Evolutionary conservation across 805 yeast species (phyloP).

Genomic region (Candida maris): DNA sequence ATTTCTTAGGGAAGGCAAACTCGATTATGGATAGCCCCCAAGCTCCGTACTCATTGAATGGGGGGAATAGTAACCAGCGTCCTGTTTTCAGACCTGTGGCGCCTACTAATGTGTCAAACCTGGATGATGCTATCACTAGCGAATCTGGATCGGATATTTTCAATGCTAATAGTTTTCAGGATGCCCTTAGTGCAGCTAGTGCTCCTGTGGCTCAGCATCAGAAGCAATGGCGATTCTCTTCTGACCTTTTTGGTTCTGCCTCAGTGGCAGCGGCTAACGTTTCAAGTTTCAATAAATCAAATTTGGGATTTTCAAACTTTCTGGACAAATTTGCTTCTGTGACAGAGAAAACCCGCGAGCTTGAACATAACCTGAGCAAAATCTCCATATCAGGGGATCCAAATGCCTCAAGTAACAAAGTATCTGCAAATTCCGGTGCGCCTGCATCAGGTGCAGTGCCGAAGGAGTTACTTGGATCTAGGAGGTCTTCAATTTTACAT

Average conservation of each 20-base stretch:
- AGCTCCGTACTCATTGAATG: slow-evolving; percentile 9
- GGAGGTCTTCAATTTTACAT: slow-evolving; percentile 51
- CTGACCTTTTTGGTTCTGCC: slow-evolving; percentile 52
- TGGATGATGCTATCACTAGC: slow-evolving; percentile 27
- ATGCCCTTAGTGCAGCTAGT: slow-evolving; percentile 31
- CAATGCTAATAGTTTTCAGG: slow-evolving; percentile 21
- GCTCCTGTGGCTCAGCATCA: slow-evolving; percentile 31
- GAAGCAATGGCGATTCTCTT: slow-evolving; percentile 30
- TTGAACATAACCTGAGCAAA: slow-evolving; percentile 48
- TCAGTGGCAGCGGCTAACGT: slow-evolving; percentile 49
- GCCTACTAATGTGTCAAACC: slow-evolving; percentile 7
- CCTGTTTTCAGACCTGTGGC: slow-evolving; percentile 5
- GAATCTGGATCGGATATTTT: slow-evolving; percentile 32
- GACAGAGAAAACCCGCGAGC: slow-evolving; percentile 67
- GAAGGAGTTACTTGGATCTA: slow-evolving; percentile 37
- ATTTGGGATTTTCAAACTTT: slow-evolving; percentile 40
- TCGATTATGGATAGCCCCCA: slow-evolving; percentile 24
- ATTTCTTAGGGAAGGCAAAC: slow-evolving; percentile 22
- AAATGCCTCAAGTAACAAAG: slow-evolving; percentile 1
- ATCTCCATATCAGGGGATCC: slow-evolving; percentile 26
- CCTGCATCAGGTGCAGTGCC: slow-evolving; percentile 14
- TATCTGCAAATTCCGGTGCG: slow-evolving; percentile 8
- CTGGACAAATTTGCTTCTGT: slow-evolving; percentile 61
- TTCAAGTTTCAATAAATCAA: slow-evolving; percentile 23
- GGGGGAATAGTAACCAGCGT: slow-evolving; percentile 4